phyloP scores from a whole-genome alignment of 331 rosid species.

The Malus hybrid region DNA sequence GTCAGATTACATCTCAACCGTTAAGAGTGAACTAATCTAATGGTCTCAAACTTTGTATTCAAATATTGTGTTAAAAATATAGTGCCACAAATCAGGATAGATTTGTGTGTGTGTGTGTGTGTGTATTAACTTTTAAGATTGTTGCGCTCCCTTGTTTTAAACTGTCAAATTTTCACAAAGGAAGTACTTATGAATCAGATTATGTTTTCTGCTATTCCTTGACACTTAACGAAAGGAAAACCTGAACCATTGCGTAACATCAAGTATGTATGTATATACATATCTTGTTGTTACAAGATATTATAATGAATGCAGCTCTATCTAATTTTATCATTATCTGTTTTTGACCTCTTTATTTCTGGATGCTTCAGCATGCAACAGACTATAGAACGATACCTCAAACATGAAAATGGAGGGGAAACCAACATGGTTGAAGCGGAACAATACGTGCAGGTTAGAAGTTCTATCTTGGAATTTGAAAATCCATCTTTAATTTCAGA shows the following conservation, averaged over 20 bases:
- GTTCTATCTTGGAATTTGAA: background rate
- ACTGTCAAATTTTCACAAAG: no score
- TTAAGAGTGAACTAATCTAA: no score
- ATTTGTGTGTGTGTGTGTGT: no score
- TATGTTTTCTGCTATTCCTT: no score
- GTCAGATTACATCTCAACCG: no score
- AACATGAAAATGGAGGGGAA: constrained; percentile 10
- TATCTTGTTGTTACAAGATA: background rate
- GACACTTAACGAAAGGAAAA: background rate
- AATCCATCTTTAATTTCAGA: background rate
- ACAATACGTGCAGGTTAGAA: constrained; percentile 34
- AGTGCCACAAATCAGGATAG: no score
- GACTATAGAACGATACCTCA: constrained; percentile 27
- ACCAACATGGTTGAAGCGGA: constrained; percentile 18
- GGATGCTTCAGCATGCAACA: constrained; percentile 33
- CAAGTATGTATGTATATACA: background rate
- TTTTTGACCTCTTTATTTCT: background rate
- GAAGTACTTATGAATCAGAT: no score
- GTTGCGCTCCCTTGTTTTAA: no score
- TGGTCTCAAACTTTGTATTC: no score
- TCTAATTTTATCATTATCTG: background rate
- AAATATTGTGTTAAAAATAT: no score
- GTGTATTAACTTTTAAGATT: no score
- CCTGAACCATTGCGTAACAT: background rate
- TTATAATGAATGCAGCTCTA: background rate